Conservation (phyloP, 805 yeast species). For the Wickerhamomyces ciferrii region DNA sequence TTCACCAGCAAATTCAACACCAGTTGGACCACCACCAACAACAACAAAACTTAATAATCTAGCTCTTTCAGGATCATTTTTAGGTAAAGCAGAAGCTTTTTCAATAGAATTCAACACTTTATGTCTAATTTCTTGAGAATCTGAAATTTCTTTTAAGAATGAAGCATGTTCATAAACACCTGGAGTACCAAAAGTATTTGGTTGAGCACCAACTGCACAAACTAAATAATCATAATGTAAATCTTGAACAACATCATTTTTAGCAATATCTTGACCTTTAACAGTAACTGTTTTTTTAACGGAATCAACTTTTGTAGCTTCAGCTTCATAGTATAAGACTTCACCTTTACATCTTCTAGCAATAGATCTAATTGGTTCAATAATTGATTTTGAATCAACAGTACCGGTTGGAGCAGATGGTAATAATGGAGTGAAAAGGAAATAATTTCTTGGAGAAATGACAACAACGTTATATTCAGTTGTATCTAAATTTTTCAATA, state of each 20-base stretch:
- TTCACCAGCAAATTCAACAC: conserved; percentile 97
- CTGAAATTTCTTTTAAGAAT: conserved; percentile 85
- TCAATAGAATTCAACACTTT: conserved; percentile 84
- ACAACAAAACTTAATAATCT: conserved; percentile 84
- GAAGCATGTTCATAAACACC: conserved; percentile 89
- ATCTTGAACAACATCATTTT: conserved; percentile 37
- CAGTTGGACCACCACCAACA: conserved; percentile 99
- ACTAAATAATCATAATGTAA: conserved; percentile 77
- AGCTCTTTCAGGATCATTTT: conserved; percentile 69
- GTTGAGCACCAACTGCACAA: conserved; percentile 92
- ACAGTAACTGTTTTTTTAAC: conserved; percentile 57
- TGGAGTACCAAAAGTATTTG: conserved; percentile 91
- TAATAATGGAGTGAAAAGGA: conserved; percentile 90
- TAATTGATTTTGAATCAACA: conserved; percentile 81
- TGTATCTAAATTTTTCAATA: conserved; percentile 81
- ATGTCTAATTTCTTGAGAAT: conserved; percentile 78
- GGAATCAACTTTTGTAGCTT: conserved; percentile 80
- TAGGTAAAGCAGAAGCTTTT: conserved; percentile 77
- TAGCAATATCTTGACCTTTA: conserved; percentile 46
- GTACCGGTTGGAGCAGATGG: conserved; percentile 96
- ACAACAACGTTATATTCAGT: conserved; percentile 83
- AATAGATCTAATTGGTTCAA: conserved; percentile 87
- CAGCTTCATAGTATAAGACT: conserved; percentile 83
- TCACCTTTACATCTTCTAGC: conserved; percentile 77
- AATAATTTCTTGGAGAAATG: conserved; percentile 92